Conservation (phyloP, 768 basidiomycete species). For the Lactarius deliciosus region DNA sequence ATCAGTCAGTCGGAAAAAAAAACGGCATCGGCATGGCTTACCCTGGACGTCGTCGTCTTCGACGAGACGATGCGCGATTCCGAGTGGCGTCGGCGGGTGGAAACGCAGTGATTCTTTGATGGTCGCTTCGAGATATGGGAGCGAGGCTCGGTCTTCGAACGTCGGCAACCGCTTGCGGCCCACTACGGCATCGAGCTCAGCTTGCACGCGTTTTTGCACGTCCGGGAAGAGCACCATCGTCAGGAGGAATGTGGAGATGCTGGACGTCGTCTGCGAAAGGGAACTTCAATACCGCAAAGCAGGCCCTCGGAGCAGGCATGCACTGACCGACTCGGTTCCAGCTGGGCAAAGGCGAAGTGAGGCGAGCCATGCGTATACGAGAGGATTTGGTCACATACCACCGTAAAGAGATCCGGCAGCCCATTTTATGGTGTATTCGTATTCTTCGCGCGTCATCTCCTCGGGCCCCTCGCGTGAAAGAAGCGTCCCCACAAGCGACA, state of each 20-base stretch:
- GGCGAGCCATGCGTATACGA: neutral
- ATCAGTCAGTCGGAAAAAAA: neutral
- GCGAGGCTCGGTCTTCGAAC: constrained; percentile 22
- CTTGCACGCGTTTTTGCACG: constrained; percentile 25
- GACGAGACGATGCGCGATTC: constrained; percentile 35
- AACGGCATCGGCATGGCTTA: neutral
- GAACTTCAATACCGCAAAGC: neutral
- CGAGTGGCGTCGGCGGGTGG: constrained; percentile 29
- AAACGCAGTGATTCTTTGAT: constrained; percentile 30
- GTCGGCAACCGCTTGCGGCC: constrained; percentile 27
- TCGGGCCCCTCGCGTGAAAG: constrained; percentile 22
- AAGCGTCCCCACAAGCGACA: constrained; percentile 25
- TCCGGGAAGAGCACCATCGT: constrained; percentile 28
- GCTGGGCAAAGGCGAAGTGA: neutral
- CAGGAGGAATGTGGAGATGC: constrained; percentile 27
- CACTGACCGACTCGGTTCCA: constrained; percentile 27
- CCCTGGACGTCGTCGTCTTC: constrained; percentile 37
- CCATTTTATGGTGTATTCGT: constrained; percentile 31
- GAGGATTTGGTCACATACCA: constrained; percentile 8
- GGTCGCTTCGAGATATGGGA: constrained; percentile 28
- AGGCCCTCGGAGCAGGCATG: neutral
- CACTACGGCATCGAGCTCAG: constrained; percentile 26
- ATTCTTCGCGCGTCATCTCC: constrained; percentile 28
- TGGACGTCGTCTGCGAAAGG: constrained; percentile 20
- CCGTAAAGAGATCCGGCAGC: constrained; percentile 29